Base-by-base conservation (phyloP, 2,329 filamentous ascomycete genomes). In the Colletotrichum gloeosporioides region DNA sequence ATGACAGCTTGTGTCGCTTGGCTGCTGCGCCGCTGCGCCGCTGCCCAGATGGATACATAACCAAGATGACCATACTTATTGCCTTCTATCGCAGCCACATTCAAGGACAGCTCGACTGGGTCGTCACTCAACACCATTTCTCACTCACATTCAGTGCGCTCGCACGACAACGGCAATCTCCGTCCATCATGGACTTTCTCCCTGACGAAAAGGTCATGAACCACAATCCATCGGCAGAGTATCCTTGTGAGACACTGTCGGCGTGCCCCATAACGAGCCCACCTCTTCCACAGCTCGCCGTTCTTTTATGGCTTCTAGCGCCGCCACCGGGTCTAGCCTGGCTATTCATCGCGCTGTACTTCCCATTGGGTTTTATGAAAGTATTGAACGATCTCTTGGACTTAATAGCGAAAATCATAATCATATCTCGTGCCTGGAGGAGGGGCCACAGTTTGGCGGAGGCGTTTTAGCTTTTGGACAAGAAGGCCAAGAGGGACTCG, bases 1-100 rank as follows among this genome's bases (percentile, higher is more conserved):
- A 29, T 22, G 15, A 31, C 22, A 31, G 55, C 57, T 3, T 6
- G 12, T 12, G n/a, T 27, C 25, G 18, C 69, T 71, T 65, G 59
- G 69, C 59, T 31, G 69, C 69, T 71, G 69, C 69, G 69, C 69
- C 69, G 69, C 69, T 71, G 69, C 69, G 69, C 69, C 69, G 16
- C 59, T 36, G 69, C 69, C 59, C 69, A 69, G 67, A 13, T 61
- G 18, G 10, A 22, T 13, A n/a, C 6, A 22, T 5, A 9, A 49
- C 22, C 39, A 22, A 49, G 44, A 49, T 0, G 44, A 10, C 44
- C 44, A 22, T 49, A 49, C 44, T 49, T 13, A 49, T 49, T 10
- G 7, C 4, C 44, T 22, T n/a, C n/a, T 13, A 49, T 18, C 4
- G n/a, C n/a, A 9, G 22, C 44, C 18, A 49, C 44, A 49, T 12